A percentile compares a stretch with the other conserved stretches of the same genome.
Conservation (phyloP, 1,139 yeast genomes). For the Suhomyces yuchorum region DNA sequence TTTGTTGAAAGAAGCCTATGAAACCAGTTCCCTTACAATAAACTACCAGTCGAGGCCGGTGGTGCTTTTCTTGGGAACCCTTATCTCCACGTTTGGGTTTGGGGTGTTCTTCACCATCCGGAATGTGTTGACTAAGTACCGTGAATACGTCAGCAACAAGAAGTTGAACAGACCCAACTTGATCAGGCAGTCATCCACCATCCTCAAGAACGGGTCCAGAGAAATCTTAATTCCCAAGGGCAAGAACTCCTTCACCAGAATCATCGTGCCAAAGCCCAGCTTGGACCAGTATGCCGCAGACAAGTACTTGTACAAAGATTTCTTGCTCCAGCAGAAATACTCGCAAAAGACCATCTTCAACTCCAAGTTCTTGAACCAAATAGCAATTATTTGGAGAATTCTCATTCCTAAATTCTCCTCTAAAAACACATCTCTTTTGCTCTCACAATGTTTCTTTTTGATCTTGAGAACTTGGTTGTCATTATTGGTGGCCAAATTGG, state of each 20-base stretch:
- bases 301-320: conserved; percentile 60
- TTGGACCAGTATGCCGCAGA: conserved; percentile 69
- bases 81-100: conserved; percentile 47
- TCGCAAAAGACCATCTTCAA: conserved; percentile 48
- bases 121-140: conserved; percentile 33
- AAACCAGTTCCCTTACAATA: conserved; percentile 41
- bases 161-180: conserved; percentile 39
- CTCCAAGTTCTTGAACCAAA: conserved; percentile 71
- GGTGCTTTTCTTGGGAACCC: conserved; percentile 43
- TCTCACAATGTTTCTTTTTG: conserved; percentile 74
- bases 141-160: conserved; percentile 32
- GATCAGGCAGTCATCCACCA: conserved; percentile 46
- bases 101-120: conserved; percentile 40
- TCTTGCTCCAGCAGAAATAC: conserved; percentile 41
- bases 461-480: conserved; percentile 86
- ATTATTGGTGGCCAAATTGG: conserved; percentile 80
- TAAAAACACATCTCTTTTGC: conserved; percentile 65
- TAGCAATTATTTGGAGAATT: conserved; percentile 77
- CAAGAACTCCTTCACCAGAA: conserved; percentile 42
- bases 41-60: conserved; percentile 51
- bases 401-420: conserved; percentile 74
- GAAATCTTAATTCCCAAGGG: conserved; percentile 58
- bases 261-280: conserved; percentile 61
- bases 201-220: conserved; percentile 56
- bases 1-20: conserved; percentile 42